Evolutionary conservation across 1,284 basidiomycete genomes (phyloP).

Genomic region (Austroboletus niveus): DNA sequence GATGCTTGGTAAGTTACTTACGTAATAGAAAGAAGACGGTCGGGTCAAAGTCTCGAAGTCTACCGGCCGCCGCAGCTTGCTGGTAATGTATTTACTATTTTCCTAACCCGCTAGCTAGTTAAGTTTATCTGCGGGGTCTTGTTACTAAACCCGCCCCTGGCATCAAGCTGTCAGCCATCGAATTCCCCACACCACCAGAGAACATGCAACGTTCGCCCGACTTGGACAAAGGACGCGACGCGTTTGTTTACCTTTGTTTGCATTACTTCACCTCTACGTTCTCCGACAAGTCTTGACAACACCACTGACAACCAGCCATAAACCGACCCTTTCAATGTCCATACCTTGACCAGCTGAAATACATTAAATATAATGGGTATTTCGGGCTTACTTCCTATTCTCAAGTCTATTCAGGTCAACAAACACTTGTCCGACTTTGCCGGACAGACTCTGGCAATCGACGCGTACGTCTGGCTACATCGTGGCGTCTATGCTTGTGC

Average conservation of each 20-base stretch:
- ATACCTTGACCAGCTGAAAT: not conserved
- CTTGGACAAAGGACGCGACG: slow-evolving; percentile 21
- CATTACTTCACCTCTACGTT: not conserved
- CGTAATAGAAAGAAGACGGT: not conserved
- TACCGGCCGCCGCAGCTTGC: not conserved
- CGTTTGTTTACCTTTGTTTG: slow-evolving; percentile 31
- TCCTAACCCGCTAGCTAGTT: not conserved
- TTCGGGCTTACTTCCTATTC: slow-evolving; percentile 86
- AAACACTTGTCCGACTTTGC: slow-evolving; percentile 79
- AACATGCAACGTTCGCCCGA: too few species aligned
- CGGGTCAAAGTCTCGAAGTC: not conserved
- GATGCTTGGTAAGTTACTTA: not conserved
- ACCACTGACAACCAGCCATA: not conserved
- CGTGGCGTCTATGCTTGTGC: slow-evolving; percentile 92
- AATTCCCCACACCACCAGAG: too few species aligned
- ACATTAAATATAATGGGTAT: slow-evolving; percentile 72
- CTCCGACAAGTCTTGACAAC: slow-evolving; percentile 1
- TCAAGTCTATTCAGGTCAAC: slow-evolving; percentile 86
- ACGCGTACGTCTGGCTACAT: slow-evolving; percentile 98
- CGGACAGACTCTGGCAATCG: slow-evolving; percentile 80
- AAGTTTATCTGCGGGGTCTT: not conserved
- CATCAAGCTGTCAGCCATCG: too few species aligned
- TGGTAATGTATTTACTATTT: not conserved
- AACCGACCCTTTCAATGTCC: slow-evolving; percentile 1
- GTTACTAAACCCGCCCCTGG: too few species aligned